Evolutionary conservation across 2,329 filamentous ascomycete genomes (phyloP).

Genomic region (Epichloe amarillans): DNA sequence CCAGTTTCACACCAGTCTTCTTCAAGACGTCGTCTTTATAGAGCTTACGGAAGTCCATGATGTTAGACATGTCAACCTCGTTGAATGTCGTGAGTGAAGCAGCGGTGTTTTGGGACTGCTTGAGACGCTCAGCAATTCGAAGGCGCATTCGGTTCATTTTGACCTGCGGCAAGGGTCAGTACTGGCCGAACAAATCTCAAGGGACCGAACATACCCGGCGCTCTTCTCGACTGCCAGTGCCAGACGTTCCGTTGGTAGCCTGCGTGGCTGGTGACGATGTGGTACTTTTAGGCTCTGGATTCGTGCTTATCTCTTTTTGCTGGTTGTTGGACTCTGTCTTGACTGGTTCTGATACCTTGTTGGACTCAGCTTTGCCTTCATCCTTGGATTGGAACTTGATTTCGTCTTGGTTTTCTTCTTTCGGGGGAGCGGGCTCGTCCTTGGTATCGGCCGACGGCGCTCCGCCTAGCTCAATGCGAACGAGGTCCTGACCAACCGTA

Average conservation of each 20-base stretch:
- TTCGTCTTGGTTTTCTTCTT: slow-evolving; percentile 17
- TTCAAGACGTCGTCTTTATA: slow-evolving; percentile 97
- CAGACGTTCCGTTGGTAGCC: slow-evolving; percentile 10
- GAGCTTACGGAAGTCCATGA: slow-evolving; percentile 93
- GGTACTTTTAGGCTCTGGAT: slow-evolving; percentile 25
- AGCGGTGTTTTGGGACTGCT: slow-evolving; percentile 98
- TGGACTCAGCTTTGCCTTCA: neutral
- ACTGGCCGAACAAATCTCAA: neutral
- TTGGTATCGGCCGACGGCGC: slow-evolving; percentile 26
- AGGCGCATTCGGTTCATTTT: slow-evolving; percentile 99
- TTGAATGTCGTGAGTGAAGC: slow-evolving; percentile 97
- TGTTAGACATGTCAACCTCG: slow-evolving; percentile 95
- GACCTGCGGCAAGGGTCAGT: slow-evolving; percentile 43
- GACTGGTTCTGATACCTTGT: neutral
- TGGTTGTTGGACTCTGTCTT: slow-evolving; percentile 12
- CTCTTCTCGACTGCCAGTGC: slow-evolving; percentile 66
- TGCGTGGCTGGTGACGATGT: slow-evolving; percentile 12
- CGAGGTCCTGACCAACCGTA: slow-evolving; percentile 80
- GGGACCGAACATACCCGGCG: slow-evolving; percentile 53
- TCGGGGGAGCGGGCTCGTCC: slow-evolving; percentile 18
- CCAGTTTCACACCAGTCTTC: slow-evolving; percentile 92
- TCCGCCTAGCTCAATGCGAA: slow-evolving; percentile 71
- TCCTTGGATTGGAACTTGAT: neutral
- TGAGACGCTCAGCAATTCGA: slow-evolving; percentile 90
- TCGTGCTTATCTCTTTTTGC: slow-evolving; percentile 11